A percentile compares a stretch with the other conserved stretches of the same genome.
phyloP scores from a whole-genome alignment of 2,329 filamentous ascomycete genomes.

The Diaporthe aspalathi region DNA sequence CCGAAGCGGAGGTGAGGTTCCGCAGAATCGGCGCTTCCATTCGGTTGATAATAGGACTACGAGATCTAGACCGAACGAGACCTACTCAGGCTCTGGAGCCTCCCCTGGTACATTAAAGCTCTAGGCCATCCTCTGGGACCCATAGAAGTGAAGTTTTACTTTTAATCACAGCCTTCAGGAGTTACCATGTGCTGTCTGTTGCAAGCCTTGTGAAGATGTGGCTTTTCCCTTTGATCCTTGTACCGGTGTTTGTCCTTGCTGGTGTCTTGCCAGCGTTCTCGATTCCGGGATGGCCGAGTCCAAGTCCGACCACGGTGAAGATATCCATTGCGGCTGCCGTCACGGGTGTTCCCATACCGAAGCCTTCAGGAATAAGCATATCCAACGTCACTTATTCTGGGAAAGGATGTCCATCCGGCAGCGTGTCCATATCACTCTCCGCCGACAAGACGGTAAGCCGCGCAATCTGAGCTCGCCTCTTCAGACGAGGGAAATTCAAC shows the following conservation, averaged over 20 bases:
- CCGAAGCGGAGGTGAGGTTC: constrained; percentile 2
- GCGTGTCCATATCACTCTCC: constrained; percentile 36
- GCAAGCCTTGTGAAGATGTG: not conserved
- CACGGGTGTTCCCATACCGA: constrained; percentile 13
- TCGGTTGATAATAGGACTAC: not conserved
- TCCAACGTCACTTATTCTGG: constrained; percentile 36
- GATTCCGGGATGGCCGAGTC: not conserved
- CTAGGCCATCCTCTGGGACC: too few species aligned
- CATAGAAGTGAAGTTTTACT: not conserved
- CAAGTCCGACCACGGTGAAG: constrained; percentile 4
- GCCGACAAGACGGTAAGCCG: constrained; percentile 29
- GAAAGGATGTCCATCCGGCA: constrained; percentile 36
- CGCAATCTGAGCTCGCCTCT: too few species aligned
- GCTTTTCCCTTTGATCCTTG: not conserved
- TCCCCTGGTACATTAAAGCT: not conserved
- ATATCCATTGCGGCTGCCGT: not conserved
- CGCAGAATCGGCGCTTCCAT: not conserved
- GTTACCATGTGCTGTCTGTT: not conserved
- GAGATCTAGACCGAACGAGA: not conserved
- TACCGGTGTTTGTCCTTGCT: not conserved
- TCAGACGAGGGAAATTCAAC: not conserved
- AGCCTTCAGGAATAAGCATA: constrained; percentile 33
- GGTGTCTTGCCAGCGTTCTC: constrained; percentile 11
- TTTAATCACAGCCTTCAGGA: not conserved
- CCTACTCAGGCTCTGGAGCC: not conserved